phyloP scores from a whole-genome alignment of 176 grass and related monocot genomes.

The Hsuehochloa calcarea region DNA sequence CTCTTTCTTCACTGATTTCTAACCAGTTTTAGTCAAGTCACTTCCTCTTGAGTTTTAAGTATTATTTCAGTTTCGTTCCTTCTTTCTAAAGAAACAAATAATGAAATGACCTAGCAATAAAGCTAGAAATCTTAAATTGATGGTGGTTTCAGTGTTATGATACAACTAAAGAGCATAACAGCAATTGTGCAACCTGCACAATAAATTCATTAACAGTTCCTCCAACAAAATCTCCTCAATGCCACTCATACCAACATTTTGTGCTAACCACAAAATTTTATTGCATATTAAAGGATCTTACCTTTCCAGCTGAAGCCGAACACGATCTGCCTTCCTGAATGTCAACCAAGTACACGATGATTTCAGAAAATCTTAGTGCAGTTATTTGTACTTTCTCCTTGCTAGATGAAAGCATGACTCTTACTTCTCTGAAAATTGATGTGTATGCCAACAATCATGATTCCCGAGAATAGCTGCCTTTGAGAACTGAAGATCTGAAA shows the following conservation, averaged over 20 bases:
- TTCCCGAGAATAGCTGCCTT: slow-evolving; percentile 97
- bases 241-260: neutral
- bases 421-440: slow-evolving; percentile 91
- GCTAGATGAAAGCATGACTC: slow-evolving; percentile 12
- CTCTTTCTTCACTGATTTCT: neutral
- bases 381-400: slow-evolving; percentile 25
- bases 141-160: neutral
- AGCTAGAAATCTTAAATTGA: neutral
- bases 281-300: slow-evolving; percentile 39
- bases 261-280: neutral
- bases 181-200: slow-evolving; percentile 3
- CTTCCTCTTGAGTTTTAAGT: neutral
- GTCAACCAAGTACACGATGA: slow-evolving; percentile 36
- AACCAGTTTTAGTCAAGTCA: slow-evolving; percentile 4
- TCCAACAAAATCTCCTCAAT: slow-evolving; percentile 1
- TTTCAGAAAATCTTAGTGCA: slow-evolving; percentile 29
- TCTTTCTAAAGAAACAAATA: slow-evolving; percentile 1
- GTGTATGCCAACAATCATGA: slow-evolving; percentile 87
- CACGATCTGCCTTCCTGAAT: slow-evolving; percentile 72
- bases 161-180: slow-evolving; percentile 10
- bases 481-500: slow-evolving; percentile 71
- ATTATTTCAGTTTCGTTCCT: neutral
- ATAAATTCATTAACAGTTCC: slow-evolving; percentile 1
- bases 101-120: slow-evolving; percentile 19
- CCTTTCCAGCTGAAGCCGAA: slow-evolving; percentile 73